A percentile compares a stretch with the other conserved stretches of the same genome.
Evolutionary conservation across 441 rosid species (phyloP).

Genomic region (Iberis amara): DNA sequence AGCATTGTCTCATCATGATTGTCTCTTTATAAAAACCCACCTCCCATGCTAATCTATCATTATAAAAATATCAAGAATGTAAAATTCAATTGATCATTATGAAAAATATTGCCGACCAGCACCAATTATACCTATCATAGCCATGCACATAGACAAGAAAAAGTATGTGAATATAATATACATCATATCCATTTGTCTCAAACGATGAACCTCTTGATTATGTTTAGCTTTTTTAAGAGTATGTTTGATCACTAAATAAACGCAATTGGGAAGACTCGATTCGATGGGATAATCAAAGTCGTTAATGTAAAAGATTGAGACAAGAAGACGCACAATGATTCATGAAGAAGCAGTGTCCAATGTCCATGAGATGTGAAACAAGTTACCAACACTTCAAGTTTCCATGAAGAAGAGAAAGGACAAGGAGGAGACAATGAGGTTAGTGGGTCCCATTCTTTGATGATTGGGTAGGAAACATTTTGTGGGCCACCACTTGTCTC

Average conservation of each 20-base stretch:
- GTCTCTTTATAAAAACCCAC: constrained; percentile 26
- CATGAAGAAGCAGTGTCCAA: constrained; percentile 24
- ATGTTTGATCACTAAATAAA: too few relatives aligned
- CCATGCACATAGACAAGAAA: too few relatives aligned
- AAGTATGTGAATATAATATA: background rate
- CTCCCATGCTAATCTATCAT: constrained; percentile 20
- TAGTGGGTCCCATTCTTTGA: constrained; percentile 34
- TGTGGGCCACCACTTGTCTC: constrained; percentile 41
- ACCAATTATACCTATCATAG: constrained; percentile 8
- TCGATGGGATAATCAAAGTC: background rate
- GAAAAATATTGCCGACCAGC: constrained; percentile 10
- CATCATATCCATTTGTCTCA: background rate
- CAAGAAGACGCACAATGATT: constrained; percentile 28
- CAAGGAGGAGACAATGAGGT: constrained; percentile 35
- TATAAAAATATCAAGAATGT: background rate
- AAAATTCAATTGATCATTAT: background rate
- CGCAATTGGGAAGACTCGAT: background rate
- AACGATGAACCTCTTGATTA: constrained; percentile 14
- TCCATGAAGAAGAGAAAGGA: constrained; percentile 24
- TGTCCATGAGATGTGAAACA: constrained; percentile 29
- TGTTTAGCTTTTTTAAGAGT: background rate
- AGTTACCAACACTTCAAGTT: constrained; percentile 31
- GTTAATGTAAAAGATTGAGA: background rate
- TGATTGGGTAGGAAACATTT: constrained; percentile 46
- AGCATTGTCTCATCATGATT: constrained; percentile 28